Base-by-base conservation (phyloP, 2,329 filamentous ascomycete genomes). In the Pseudocercospora fuligena region DNA sequence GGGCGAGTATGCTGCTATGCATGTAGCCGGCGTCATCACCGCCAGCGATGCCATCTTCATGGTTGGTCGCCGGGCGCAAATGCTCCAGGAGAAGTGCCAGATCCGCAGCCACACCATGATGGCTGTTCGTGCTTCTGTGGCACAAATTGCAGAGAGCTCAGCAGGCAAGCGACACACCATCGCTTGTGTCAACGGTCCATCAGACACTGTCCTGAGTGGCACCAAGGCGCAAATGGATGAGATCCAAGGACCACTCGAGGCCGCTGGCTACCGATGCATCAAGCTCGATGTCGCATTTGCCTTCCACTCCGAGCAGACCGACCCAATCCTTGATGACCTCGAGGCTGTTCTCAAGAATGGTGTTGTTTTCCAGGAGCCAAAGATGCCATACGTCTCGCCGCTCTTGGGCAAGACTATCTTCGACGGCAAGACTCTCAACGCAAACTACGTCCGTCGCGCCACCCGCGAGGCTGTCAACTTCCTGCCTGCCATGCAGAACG, bases 401-500 rank as follows among this genome's bases (percentile, higher is more conserved):
- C 67, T 77, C 1, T 53, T 72, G 7, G 74, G 72, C 19, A 68
- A 70, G 21, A 67, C 77, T 8, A 66, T 79, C 27, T 56, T 25
- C 47, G 68, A 74, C n/a, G 67, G 58, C 12, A 63, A 65, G 19
- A 69, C 67, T 3, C 60, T 75, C n/a, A 65, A 67, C 36, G 64
- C 73, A 3, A 56, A 62, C 9, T 80, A 77, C 53, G 27, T 76
- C 5, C 43, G 62, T 5, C 61, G 66, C 7, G 61, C 63, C 12
- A 69, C 67, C 19, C 77, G 83, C 21, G 80, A 82, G 68, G 76
- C 81, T 2, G 83, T 85, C 56, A 80, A 78, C 61, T 74, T 80
- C 14, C 19, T 68, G 9, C 43, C 47, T n/a, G 76, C 72, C 2
- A 61, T 77, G 1, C 23, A 66, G 33, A 64, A 51, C 27, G 72